Evolutionary conservation across 1,139 yeast species (phyloP).

Genomic region (Kodamaea ohmeri): DNA sequence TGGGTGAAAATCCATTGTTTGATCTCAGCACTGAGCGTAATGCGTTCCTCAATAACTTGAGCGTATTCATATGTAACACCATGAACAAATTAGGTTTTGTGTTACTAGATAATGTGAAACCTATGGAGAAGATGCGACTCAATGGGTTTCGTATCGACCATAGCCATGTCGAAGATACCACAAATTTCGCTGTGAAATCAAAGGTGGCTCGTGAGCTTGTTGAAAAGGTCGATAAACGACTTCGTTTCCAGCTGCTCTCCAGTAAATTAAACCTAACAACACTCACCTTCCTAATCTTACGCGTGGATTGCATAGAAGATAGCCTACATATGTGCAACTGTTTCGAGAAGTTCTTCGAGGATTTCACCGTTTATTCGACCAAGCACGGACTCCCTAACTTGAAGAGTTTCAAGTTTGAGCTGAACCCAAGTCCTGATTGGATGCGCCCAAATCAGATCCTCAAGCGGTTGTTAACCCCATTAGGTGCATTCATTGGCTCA

Average conservation of each 20-base stretch:
- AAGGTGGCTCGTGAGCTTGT: conserved; percentile 10
- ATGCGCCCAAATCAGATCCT: conserved; percentile 37
- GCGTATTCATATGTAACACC: conserved; percentile 35
- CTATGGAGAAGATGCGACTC: conserved; percentile 25
- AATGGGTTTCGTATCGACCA: conserved; percentile 35
- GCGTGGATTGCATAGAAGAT: conserved; percentile 35
- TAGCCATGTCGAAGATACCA: conserved; percentile 27
- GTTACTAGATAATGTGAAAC: conserved; percentile 22
- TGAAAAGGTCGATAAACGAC: conserved; percentile 20
- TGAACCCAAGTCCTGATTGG: conserved; percentile 40
- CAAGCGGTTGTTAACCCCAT: conserved; percentile 32
- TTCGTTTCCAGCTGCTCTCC: conserved; percentile 24
- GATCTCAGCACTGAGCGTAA: conserved; percentile 25
- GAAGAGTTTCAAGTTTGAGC: conserved; percentile 30
- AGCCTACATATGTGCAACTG: conserved; percentile 28
- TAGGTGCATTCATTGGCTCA: conserved; percentile 31
- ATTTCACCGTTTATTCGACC: conserved; percentile 23
- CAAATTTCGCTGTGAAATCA: neutral
- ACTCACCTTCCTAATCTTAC: conserved; percentile 27
- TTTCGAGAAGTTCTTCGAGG: conserved; percentile 31
- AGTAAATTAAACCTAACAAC: conserved; percentile 27
- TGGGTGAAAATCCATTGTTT: conserved; percentile 15
- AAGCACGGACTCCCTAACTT: conserved; percentile 34
- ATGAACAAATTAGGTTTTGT: conserved; percentile 33
- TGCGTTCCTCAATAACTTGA: conserved; percentile 25